These are phyloP conservation scores for Aspergillus sp. DNA, from an alignment of 2,329 filamentous ascomycete genomes.

Conservation along the genomic window DNA sequence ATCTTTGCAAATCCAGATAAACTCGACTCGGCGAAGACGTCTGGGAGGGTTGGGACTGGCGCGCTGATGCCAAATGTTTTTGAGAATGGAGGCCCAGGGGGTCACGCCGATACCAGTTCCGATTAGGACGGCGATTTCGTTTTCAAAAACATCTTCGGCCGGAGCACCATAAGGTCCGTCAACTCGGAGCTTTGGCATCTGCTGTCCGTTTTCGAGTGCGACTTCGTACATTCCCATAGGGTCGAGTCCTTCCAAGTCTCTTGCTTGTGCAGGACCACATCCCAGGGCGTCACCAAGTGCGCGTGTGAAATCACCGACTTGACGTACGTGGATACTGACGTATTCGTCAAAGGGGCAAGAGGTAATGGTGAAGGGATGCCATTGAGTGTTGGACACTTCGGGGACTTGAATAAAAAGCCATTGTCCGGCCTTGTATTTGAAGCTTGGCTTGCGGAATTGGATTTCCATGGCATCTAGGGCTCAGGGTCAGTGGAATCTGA, in stretches of 20 bases:
- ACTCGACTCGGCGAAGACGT: conserved; percentile 90
- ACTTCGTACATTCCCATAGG: conserved; percentile 98
- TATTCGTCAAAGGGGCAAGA: conserved; percentile 96
- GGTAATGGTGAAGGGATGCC: conserved; percentile 99
- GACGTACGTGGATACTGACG: conserved; percentile 88
- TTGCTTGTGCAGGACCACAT: conserved; percentile 80
- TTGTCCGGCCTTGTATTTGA: conserved; percentile 97
- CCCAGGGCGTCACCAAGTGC: conserved; percentile 95
- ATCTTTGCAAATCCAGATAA: conserved; percentile 98
- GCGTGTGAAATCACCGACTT: conserved; percentile 94
- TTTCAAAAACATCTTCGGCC: conserved; percentile 96
- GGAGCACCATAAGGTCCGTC: conserved; percentile 96
- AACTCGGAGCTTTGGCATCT: conserved; percentile 85
- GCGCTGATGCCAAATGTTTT: conserved; percentile 97
- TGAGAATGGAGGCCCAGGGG: conserved; percentile 84
- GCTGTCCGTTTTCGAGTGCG: conserved; percentile 85
- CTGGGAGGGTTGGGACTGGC: conserved; percentile 84
- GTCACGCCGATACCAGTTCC: conserved; percentile 83
- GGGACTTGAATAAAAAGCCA: conserved; percentile 97
- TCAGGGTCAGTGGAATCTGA: neutral
- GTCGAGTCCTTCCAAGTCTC: conserved; percentile 87
- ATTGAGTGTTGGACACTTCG: conserved; percentile 82
- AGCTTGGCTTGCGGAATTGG: conserved; percentile 92
- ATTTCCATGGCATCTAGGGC: conserved; percentile 86
- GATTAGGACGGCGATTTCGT: conserved; percentile 75